These are phyloP conservation scores for Umbelopsis sp. DNA, from an alignment of 192 early-diverging fungal genomes.

Conservation along the genomic window DNA sequence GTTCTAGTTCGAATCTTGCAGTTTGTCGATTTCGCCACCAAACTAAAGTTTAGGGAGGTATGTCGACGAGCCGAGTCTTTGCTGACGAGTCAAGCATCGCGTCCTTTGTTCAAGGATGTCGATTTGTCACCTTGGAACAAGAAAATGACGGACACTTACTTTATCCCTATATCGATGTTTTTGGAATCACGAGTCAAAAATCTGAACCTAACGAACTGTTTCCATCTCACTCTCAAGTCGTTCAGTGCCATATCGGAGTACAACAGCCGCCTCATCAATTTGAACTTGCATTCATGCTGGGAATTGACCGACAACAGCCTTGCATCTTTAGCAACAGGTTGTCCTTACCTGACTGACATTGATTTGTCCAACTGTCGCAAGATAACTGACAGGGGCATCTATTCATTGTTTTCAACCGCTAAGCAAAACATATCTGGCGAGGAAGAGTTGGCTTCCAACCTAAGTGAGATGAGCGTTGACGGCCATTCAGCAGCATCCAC, in stretches of 20 bases:
- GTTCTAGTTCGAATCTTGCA: constrained; percentile 47
- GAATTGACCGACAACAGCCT: constrained; percentile 70
- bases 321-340: constrained; percentile 44
- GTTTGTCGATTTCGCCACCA: constrained; percentile 45
- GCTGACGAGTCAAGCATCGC: constrained; percentile 22
- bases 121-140: constrained; percentile 65
- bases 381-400: constrained; percentile 65
- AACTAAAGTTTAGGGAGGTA: constrained; percentile 47
- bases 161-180: constrained; percentile 44
- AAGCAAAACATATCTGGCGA: not conserved
- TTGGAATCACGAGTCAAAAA: constrained; percentile 47
- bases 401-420: constrained; percentile 48
- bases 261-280: constrained; percentile 38
- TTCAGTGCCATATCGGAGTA: constrained; percentile 47
- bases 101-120: constrained; percentile 50
- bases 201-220: constrained; percentile 68
- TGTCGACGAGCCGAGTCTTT: constrained; percentile 51
- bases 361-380: constrained; percentile 84
- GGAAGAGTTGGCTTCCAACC: not conserved
- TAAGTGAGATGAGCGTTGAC: not conserved
- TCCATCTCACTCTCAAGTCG: constrained; percentile 67
- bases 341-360: constrained; percentile 50
- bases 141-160: constrained; percentile 52
- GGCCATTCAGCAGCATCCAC: not conserved
- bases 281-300: constrained; percentile 74